Evolutionary conservation across 1,284 basidiomycete species (phyloP).

Genomic region (Tylopilus sp.): DNA sequence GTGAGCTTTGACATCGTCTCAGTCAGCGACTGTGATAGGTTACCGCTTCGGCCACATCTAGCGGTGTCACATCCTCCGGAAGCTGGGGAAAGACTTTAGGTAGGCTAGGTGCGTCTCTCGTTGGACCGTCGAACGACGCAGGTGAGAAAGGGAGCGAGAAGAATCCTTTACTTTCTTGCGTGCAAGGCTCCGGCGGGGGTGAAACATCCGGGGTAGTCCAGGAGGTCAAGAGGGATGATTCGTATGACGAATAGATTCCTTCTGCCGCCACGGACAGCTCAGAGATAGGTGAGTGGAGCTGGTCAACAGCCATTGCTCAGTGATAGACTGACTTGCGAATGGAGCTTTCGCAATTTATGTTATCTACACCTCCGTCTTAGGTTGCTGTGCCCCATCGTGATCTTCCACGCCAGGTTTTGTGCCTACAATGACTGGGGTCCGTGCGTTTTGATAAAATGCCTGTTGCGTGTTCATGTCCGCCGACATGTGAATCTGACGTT

Average conservation of each 20-base stretch:
- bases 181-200: neutral
- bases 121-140: slow-evolving; percentile 15
- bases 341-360: neutral
- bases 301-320: slow-evolving; percentile 5
- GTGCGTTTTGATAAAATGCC: neutral
- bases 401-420: too few species aligned
- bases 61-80: slow-evolving; percentile 16
- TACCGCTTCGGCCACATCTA: slow-evolving; percentile 24
- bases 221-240: slow-evolving; percentile 9
- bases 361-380: neutral
- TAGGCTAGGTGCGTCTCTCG: slow-evolving; percentile 19
- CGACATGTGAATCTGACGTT: neutral
- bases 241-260: slow-evolving; percentile 6
- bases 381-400: neutral
- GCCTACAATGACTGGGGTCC: slow-evolving; percentile 1
- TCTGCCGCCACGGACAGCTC: slow-evolving; percentile 1
- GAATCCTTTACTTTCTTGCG: neutral
- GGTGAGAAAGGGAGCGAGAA: slow-evolving; percentile 19
- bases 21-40: neutral
- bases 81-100: slow-evolving; percentile 22
- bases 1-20: neutral
- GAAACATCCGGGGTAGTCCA: slow-evolving; percentile 8
- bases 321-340: neutral
- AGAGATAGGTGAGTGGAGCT: slow-evolving; percentile 2
- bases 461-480: too few species aligned